A percentile compares a stretch with the other conserved stretches of the same genome.
These are phyloP conservation scores for Nothophoma quercina DNA, from an alignment of 2,329 filamentous ascomycete species.

Conservation along the genomic window DNA sequence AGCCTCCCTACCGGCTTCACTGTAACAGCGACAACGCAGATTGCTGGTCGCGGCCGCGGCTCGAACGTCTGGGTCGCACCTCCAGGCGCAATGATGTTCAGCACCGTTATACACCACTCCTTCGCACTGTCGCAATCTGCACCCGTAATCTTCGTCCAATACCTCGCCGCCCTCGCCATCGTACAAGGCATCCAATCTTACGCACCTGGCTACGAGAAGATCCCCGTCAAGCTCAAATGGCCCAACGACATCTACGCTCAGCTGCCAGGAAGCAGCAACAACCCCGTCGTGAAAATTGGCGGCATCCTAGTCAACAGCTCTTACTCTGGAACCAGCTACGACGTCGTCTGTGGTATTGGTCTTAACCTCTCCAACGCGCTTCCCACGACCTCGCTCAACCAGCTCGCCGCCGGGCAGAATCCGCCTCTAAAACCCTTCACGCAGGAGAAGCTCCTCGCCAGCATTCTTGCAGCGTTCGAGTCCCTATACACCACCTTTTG, in stretches of 20 bases:
- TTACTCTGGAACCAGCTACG: slow-evolving; percentile 79
- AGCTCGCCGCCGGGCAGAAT: slow-evolving; percentile 61
- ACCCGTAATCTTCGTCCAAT: slow-evolving; percentile 92
- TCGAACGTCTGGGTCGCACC: slow-evolving; percentile 96
- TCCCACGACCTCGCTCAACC: slow-evolving; percentile 86
- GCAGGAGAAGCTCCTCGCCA: slow-evolving; percentile 81
- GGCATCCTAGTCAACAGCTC: slow-evolving; percentile 91
- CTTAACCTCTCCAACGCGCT: slow-evolving; percentile 84
- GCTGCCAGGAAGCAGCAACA: slow-evolving; percentile 59
- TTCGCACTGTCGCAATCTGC: slow-evolving; percentile 73
- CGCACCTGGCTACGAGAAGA: slow-evolving; percentile 73
- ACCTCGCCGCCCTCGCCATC: slow-evolving; percentile 86
- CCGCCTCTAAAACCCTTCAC: slow-evolving; percentile 64
- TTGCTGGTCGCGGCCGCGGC: slow-evolving; percentile 87
- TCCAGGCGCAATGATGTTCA: slow-evolving; percentile 85
- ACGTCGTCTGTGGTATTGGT: slow-evolving; percentile 82
- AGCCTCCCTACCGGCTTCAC: slow-evolving; percentile 87
- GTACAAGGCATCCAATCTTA: slow-evolving; percentile 85
- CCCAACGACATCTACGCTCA: slow-evolving; percentile 81
- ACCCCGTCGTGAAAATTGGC: slow-evolving; percentile 82
- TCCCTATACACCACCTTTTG: slow-evolving; percentile 78
- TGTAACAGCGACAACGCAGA: slow-evolving; percentile 82
- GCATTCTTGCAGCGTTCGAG: slow-evolving; percentile 81
- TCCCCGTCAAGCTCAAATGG: slow-evolving; percentile 93
- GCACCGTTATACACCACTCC: slow-evolving; percentile 84